Evolutionary conservation across 1,284 basidiomycete species (phyloP).

Genomic region (Austroboletus olivaceoglutinosus): DNA sequence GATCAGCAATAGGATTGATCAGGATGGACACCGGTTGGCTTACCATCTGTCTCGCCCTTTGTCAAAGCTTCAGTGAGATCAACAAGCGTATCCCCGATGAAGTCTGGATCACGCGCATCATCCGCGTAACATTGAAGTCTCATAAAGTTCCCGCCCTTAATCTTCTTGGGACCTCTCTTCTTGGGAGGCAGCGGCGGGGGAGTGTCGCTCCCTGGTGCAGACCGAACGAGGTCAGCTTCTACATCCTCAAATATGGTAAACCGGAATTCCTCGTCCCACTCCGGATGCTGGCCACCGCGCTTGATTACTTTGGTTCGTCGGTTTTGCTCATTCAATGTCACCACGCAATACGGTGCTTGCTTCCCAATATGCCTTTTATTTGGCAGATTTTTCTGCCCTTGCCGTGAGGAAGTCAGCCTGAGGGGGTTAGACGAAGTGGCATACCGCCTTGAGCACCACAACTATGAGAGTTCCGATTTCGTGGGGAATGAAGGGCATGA

Average conservation of each 20-base stretch:
- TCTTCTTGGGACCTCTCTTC: constrained; percentile 50
- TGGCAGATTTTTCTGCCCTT: constrained; percentile 78
- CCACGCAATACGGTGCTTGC: constrained; percentile 93
- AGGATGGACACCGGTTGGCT: constrained; percentile 29
- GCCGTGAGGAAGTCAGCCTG: constrained; percentile 18
- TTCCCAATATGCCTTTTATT: constrained; percentile 96
- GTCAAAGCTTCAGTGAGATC: constrained; percentile 89
- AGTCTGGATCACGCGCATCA: constrained; percentile 91
- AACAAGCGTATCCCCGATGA: constrained; percentile 90
- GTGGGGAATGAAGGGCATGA: constrained; percentile 57
- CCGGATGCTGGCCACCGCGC: constrained; percentile 95
- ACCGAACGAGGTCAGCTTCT: constrained; percentile 59
- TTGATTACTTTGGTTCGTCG: constrained; percentile 88
- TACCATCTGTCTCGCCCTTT: constrained; percentile 96
- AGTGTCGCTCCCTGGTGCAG: constrained; percentile 47
- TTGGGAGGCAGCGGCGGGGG: constrained; percentile 66
- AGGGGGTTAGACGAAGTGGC: constrained; percentile 35
- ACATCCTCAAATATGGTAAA: constrained; percentile 87
- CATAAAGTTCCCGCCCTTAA: constrained; percentile 77
- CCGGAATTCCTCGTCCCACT: constrained; percentile 98
- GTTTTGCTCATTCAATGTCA: constrained; percentile 78
- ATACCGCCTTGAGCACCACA: constrained; percentile 92
- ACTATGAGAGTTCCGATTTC: constrained; percentile 94
- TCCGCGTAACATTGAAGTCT: constrained; percentile 90
- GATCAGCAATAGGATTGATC: constrained; percentile 9